Base-by-base conservation (phyloP, 2,329 filamentous ascomycete genomes). In the Colletotrichum navitas region DNA sequence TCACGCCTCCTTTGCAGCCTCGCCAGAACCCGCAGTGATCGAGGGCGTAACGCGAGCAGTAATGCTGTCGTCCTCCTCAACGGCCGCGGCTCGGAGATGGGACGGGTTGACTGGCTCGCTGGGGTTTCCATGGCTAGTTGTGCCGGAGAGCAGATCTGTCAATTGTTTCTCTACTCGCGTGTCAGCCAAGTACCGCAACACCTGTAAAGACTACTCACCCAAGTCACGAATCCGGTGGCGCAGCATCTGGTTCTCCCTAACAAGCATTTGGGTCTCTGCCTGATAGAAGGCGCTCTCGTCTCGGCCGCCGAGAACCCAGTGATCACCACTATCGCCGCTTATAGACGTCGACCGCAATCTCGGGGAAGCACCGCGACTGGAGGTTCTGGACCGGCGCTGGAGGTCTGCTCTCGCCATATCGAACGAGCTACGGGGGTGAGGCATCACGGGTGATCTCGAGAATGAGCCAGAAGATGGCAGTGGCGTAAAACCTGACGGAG, bases 181-280 rank as follows among this genome's bases (percentile, higher is more conserved):
- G 78, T 60, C 21, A 62, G 36, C 12, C 62, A 26, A 24, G 32
- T 29, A 49, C 34, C 5, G n/a, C 11, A 32, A 18, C 6, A 4
- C 54, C 29, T 16, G 45, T 11, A 29, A 29, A 14, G 24, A 59
- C 58, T n/a, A 63, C 85, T 75, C 82, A 92, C 92, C 92, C 18
- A 94, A 82, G 76, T 94, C 92, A 45, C 91, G 86, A 71, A 94
- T 93, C 60, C 93, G 87, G 78, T 91, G 87, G 73, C 91, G 90
- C 63, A 95, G 83, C 93, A 95, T 94, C 81, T 95, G 93, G 75
- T 95, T 95, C 83, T 95, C 93, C 34, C 93, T 86, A 29, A 90
- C 88, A 76, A 95, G 81, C 82, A 90, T 94, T 81, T 94, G 92
- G 1, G 92, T 94, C 81, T 95, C 93, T 5, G 93, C 93, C 79